A percentile compares a stretch with the other conserved stretches of the same genome.
phyloP scores from a whole-genome alignment of 805 yeast species.

The Starmera quercuum region DNA sequence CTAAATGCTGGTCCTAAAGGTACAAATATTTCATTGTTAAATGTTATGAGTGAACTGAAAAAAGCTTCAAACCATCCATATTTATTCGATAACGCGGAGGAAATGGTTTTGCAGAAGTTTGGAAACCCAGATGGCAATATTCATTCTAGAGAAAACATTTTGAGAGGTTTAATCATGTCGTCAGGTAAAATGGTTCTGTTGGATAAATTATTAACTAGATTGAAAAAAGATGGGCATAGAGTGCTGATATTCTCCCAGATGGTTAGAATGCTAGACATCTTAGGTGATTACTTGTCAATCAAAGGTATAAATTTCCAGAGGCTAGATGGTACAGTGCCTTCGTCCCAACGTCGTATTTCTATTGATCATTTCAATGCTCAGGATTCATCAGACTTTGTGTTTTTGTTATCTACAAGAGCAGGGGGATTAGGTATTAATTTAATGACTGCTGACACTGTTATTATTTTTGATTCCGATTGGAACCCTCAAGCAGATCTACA shows the following conservation, averaged over 20 bases:
- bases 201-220: slow-evolving; percentile 78
- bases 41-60: slow-evolving; percentile 91
- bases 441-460: slow-evolving; percentile 99
- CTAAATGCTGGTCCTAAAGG: slow-evolving; percentile 77
- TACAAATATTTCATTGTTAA: slow-evolving; percentile 73
- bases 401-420: slow-evolving; percentile 89
- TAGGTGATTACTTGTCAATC: slow-evolving; percentile 86
- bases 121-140: slow-evolving; percentile 36
- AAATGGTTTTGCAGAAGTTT: slow-evolving; percentile 61
- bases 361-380: slow-evolving; percentile 96
- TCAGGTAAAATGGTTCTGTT: slow-evolving; percentile 97
- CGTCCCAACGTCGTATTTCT: slow-evolving; percentile 86
- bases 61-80: slow-evolving; percentile 98
- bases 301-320: slow-evolving; percentile 88
- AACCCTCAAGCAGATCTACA: slow-evolving; percentile 98
- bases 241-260: slow-evolving; percentile 93
- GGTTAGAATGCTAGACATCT: slow-evolving; percentile 93
- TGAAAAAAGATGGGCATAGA: slow-evolving; percentile 91
- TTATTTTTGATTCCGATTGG: slow-evolving; percentile 98
- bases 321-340: slow-evolving; percentile 94
- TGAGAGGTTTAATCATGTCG: slow-evolving; percentile 92
- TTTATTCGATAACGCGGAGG: slow-evolving; percentile 88
- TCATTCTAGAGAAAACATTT: slow-evolving; percentile 64
- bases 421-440: slow-evolving; percentile 98
- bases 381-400: slow-evolving; percentile 85